Evolutionary conservation across 192 early-diverging fungal genomes (phyloP).

Genomic region (Coemansia pectinata): DNA sequence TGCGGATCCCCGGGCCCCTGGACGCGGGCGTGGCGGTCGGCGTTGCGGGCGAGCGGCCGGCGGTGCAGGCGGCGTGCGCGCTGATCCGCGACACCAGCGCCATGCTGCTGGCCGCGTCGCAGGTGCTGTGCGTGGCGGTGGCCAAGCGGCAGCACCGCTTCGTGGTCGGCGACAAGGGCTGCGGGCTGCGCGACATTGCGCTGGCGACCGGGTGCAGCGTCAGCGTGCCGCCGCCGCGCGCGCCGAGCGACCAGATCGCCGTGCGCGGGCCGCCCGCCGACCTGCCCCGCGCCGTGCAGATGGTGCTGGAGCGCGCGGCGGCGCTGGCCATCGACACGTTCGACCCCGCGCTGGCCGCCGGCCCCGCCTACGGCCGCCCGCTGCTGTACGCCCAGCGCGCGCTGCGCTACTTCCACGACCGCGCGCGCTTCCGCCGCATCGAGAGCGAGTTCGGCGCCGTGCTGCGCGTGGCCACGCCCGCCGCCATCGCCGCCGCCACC

Average conservation of each 20-base stretch:
- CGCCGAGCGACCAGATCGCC: constrained; percentile 71
- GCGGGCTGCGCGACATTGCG: constrained; percentile 78
- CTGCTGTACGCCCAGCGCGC: constrained; percentile 65
- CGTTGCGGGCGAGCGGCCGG: constrained; percentile 77
- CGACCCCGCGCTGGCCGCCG: constrained; percentile 59
- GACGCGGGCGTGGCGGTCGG: constrained; percentile 58
- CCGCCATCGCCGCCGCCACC: constrained; percentile 28
- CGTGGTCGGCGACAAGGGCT: constrained; percentile 79
- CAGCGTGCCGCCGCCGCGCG: constrained; percentile 69
- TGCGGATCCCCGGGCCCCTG: constrained; percentile 73
- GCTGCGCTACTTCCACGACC: constrained; percentile 74
- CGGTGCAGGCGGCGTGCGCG: constrained; percentile 65
- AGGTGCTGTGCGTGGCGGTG: constrained; percentile 67
- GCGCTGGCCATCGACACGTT: constrained; percentile 71
- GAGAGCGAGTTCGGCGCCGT: constrained; percentile 68
- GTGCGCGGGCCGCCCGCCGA: constrained; percentile 77
- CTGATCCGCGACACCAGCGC: constrained; percentile 60
- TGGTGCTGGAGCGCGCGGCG: constrained; percentile 83
- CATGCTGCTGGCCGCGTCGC: constrained; percentile 65
- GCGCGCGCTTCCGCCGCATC: constrained; percentile 71
- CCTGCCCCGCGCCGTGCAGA: constrained; percentile 69
- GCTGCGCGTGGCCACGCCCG: constrained; percentile 59
- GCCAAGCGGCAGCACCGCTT: constrained; percentile 94
- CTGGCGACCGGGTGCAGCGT: constrained; percentile 87
- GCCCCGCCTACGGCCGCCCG: constrained; percentile 53